phyloP scores from a whole-genome alignment of 1,284 basidiomycete species.

The Sporisorium reilianum region DNA sequence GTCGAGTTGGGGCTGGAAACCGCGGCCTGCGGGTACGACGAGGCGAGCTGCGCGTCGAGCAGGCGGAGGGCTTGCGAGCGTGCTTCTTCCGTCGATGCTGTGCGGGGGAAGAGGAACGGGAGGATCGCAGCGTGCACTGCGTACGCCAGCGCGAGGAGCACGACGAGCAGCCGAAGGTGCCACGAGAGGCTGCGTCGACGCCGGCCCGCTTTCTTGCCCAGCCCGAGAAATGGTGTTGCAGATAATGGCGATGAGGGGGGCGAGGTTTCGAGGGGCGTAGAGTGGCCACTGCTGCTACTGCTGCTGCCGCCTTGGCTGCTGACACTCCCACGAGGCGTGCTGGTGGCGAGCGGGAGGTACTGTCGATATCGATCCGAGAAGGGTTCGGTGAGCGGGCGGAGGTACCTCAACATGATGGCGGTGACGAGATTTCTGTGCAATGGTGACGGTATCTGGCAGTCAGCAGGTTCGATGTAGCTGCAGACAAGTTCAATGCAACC shows the following conservation, averaged over 20 bases:
- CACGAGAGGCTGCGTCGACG: slow-evolving; percentile 17
- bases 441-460: too few relatives aligned
- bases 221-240: background rate
- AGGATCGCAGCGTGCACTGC: slow-evolving; percentile 5
- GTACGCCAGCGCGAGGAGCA: slow-evolving; percentile 18
- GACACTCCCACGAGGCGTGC: slow-evolving; percentile 26
- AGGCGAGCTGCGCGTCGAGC: slow-evolving; percentile 20
- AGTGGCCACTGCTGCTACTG: background rate
- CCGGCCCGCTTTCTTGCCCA: slow-evolving; percentile 4
- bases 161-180: slow-evolving; percentile 7
- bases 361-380: slow-evolving; percentile 27
- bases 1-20: background rate
- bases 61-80: slow-evolving; percentile 7
- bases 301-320: slow-evolving; percentile 15
- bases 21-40: background rate
- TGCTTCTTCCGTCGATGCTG: slow-evolving; percentile 19
- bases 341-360: slow-evolving; percentile 30
- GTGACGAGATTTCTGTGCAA: background rate
- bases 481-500: background rate
- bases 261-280: background rate
- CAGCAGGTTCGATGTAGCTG: too few relatives aligned
- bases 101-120: slow-evolving; percentile 11
- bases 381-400: slow-evolving; percentile 25
- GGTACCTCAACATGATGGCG: slow-evolving; percentile 23
- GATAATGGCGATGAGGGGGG: slow-evolving; percentile 3